Conservation (phyloP, 2,329 filamentous ascomycete genomes). For the Alternaria sp. region DNA sequence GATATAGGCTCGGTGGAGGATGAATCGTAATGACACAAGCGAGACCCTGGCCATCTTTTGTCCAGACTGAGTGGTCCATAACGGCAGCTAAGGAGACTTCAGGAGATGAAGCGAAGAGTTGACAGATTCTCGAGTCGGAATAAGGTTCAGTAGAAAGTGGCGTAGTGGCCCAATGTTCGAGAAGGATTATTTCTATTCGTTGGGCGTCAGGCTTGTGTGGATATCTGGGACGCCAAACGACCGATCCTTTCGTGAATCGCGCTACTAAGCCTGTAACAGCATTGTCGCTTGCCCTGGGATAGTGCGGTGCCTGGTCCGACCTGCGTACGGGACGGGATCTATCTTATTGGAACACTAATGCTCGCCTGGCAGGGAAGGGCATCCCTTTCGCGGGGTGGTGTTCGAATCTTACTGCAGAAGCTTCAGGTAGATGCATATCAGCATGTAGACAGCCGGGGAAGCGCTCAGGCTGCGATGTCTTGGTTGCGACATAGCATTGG, state of each 20-base stretch:
- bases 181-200: conserved; percentile 8
- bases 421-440: neutral
- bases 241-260: conserved; percentile 12
- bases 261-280: conserved; percentile 1
- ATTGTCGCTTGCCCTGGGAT: neutral
- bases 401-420: neutral
- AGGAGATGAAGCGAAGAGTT: conserved; percentile 26
- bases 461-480: neutral
- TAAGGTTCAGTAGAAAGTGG: conserved; percentile 24
- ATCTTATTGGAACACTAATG: conserved; percentile 9
- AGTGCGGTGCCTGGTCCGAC: conserved; percentile 11
- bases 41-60: conserved; percentile 17
- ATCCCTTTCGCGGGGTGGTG: conserved; percentile 18
- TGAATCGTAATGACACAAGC: neutral
- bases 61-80: conserved; percentile 15
- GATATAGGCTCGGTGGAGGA: neutral
- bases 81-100: conserved; percentile 24
- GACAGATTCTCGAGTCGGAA: conserved; percentile 28
- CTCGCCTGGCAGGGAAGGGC: neutral
- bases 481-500: neutral
- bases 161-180: neutral
- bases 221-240: conserved; percentile 9
- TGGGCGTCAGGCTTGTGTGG: conserved; percentile 5
- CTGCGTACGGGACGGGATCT: conserved; percentile 20
- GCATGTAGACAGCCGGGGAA: neutral